Evolutionary conservation across 164 flowering plant genomes (phyloP), one percentile per base, ranked within the genome.

Genomic region (Berberis vulgaris): DNA sequence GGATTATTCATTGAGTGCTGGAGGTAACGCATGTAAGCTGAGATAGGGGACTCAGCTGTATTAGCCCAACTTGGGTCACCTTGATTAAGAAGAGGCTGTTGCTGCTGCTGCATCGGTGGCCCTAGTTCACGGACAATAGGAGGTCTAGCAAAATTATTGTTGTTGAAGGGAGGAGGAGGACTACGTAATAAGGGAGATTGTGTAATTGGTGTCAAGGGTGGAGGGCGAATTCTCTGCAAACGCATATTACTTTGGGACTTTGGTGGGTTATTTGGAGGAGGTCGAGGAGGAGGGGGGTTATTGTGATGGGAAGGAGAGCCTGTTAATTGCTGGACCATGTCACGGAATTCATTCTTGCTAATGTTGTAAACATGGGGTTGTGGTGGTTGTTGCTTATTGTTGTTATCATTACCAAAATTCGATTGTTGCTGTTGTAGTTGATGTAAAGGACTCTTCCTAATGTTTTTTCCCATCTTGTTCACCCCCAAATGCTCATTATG

Each of bases 331-430:
- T 94, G 98, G 59, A 94, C 98, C 54, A 94, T 77, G 68, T 72
- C 82, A 13, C 97, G 71, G 60, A 94, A 94, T 58, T 94, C 98
- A 62, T 82, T 86, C 90, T 89, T 94, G 83, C 88, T 91, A 43
- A 94, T 87, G 71, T 91, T 94, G 74, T 94, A 94, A 59, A 94
- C 93, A 67, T 87, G 96, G 47, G 98, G 96, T 64, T 86, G 98
- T 49, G 97, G 85, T 59, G 82, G 96, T 61, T 73, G 91, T 73
- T 81, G 82, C 43, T 75, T 71, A 62, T 41, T 50, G n/a, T 9
- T 50, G n/a, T 50, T 50, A 10, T 76, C 65, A 63, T 76, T 82
- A 49, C 60, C 75, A 61, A 80, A 84, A 75, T 73, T 87, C 6
- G 97, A n/a, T n/a, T n/a, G n/a, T n/a, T n/a, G n/a, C n/a, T n/a